Evolutionary conservation across 1,284 basidiomycete species (phyloP).

Genomic region (Ustilago shanxiensis): DNA sequence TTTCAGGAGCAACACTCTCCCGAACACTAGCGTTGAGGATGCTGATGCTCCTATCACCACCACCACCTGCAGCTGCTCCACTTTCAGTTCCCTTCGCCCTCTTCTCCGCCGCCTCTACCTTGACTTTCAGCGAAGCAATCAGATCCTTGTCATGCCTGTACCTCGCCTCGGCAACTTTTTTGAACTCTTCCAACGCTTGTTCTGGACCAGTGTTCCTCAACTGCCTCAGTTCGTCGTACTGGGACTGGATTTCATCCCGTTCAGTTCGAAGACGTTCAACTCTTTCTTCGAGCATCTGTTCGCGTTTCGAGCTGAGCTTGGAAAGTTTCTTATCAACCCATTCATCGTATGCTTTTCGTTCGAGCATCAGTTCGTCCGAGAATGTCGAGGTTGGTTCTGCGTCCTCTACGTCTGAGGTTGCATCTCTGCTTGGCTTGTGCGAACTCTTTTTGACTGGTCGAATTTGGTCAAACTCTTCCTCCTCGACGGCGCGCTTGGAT

Average conservation of each 20-base stretch:
- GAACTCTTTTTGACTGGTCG: conserved; percentile 24
- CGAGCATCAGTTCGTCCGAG: conserved; percentile 36
- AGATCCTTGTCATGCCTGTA: conserved; percentile 51
- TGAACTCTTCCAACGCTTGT: conserved; percentile 56
- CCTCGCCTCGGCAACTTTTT: conserved; percentile 55
- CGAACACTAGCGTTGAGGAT: conserved; percentile 40
- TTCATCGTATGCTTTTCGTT: conserved; percentile 34
- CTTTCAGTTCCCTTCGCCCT: conserved; percentile 29
- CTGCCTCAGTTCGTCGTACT: conserved; percentile 65
- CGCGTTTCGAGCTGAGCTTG: conserved; percentile 42
- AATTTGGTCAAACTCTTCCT: conserved; percentile 13
- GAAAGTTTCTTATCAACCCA: conserved; percentile 50
- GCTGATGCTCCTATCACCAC: conserved; percentile 40
- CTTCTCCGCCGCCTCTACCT: conserved; percentile 50
- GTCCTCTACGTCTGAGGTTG: conserved; percentile 6
- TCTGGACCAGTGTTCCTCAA: conserved; percentile 58
- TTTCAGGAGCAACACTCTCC: conserved; percentile 37
- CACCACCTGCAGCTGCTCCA: not conserved
- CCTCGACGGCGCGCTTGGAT: conserved; percentile 23
- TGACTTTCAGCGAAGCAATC: conserved; percentile 49
- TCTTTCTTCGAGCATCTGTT: conserved; percentile 53
- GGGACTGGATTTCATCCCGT: conserved; percentile 61
- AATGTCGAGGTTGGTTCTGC: conserved; percentile 3
- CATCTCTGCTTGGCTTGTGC: conserved; percentile 8
- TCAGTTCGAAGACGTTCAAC: conserved; percentile 47